These are phyloP conservation scores for Vitis hybrid DNA, from an alignment of 177 flowering plant species.

Conservation along the genomic window DNA sequence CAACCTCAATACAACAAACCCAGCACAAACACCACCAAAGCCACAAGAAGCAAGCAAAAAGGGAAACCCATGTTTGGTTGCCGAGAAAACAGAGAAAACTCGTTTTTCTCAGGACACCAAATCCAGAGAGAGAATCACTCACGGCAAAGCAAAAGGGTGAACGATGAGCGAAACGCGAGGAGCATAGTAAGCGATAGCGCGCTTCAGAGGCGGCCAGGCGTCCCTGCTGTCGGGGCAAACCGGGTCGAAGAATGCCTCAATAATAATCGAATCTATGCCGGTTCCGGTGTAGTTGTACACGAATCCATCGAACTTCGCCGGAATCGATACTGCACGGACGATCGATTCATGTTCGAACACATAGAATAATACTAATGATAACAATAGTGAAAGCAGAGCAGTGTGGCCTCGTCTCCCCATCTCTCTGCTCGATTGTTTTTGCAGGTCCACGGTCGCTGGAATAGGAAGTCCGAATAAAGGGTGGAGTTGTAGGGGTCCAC, in stretches of 20 bases:
- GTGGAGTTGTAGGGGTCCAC: too few relatives aligned
- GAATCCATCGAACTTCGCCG: constrained; percentile 67
- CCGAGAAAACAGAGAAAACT: neutral
- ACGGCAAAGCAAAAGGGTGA: constrained; percentile 64
- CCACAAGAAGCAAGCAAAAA: too few relatives aligned
- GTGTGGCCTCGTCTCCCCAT: too few relatives aligned
- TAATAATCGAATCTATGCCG: constrained; percentile 25
- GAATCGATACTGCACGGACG: constrained; percentile 41
- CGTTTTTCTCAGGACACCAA: neutral
- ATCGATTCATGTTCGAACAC: neutral
- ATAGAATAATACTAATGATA: neutral
- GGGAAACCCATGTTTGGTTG: neutral
- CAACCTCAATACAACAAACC: too few relatives aligned
- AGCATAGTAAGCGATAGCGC: constrained; percentile 40
- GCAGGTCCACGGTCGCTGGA: too few relatives aligned
- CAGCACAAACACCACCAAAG: too few relatives aligned
- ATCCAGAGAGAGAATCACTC: constrained; percentile 14
- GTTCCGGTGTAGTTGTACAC: constrained; percentile 35
- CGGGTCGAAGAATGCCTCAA: constrained; percentile 70
- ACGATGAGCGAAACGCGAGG: constrained; percentile 35
- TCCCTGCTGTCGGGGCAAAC: constrained; percentile 68
- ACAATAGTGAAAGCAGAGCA: too few relatives aligned
- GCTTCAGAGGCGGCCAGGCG: constrained; percentile 53
- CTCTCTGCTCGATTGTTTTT: too few relatives aligned
- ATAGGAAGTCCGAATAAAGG: too few relatives aligned